phyloP scores from a whole-genome alignment of 371 early-diverging fungal genomes.

The Batkoa obscura region DNA sequence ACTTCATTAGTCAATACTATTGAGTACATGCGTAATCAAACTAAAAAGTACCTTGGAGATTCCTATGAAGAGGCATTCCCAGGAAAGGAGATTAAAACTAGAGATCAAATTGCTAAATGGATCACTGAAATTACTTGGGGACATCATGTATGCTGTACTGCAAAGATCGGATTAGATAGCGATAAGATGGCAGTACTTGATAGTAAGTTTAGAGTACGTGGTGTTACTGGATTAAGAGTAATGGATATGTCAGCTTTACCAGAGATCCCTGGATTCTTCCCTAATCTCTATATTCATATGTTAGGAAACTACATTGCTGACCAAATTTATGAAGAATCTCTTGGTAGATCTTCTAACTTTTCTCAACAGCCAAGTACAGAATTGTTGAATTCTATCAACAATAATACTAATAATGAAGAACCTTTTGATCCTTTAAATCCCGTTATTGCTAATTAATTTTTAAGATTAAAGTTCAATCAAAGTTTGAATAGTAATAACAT shows the following conservation, averaged over 20 bases:
- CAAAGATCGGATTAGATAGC: slow-evolving; percentile 10
- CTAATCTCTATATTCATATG: neutral
- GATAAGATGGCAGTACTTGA: slow-evolving; percentile 13
- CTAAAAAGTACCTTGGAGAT: neutral
- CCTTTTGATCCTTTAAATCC: too few relatives aligned
- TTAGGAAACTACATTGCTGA: slow-evolving; percentile 10
- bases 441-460: too few relatives aligned
- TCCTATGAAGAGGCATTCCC: neutral
- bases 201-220: slow-evolving; percentile 15
- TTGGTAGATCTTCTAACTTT: neutral
- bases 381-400: too few relatives aligned
- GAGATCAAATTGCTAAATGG: neutral
- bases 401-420: too few relatives aligned
- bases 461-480: too few relatives aligned
- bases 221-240: slow-evolving; percentile 15
- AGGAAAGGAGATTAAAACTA: neutral
- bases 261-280: slow-evolving; percentile 5
- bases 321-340: neutral
- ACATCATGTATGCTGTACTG: slow-evolving; percentile 13
- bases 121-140: neutral
- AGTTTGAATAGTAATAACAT: too few relatives aligned
- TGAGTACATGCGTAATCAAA: neutral
- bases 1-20: neutral
- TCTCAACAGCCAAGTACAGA: too few relatives aligned
- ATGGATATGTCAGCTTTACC: slow-evolving; percentile 22